phyloP scores from a whole-genome alignment of 495 filamentous ascomycete species.

The Achaetomiella virescens region DNA sequence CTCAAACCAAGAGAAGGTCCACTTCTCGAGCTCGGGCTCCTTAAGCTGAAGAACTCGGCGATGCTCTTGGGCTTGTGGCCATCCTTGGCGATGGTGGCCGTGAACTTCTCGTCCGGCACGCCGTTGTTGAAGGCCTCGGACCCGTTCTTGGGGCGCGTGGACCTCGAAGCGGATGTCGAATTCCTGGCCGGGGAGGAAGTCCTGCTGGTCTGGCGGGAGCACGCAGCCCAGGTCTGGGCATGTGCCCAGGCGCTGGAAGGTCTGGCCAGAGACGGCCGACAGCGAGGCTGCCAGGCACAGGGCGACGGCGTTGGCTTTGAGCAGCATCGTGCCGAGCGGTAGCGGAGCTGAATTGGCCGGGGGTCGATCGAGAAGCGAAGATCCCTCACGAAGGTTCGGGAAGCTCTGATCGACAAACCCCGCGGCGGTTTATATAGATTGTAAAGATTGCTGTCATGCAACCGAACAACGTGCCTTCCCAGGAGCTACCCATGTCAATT shows the following conservation, averaged over 20 bases:
- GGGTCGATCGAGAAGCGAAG: neutral
- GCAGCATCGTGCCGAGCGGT: constrained; percentile 23
- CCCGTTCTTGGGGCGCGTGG: constrained; percentile 68
- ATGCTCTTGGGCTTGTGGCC: constrained; percentile 42
- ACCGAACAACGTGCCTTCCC: constrained; percentile 5
- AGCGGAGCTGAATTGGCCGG: neutral
- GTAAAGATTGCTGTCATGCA: neutral
- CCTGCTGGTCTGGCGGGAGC: constrained; percentile 68
- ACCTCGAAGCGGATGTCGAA: constrained; percentile 74
- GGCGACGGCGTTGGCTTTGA: constrained; percentile 23
- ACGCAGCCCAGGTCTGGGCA: constrained; percentile 70
- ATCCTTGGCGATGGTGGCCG: constrained; percentile 59
- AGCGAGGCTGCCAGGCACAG: constrained; percentile 30
- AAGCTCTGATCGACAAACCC: constrained; percentile 1
- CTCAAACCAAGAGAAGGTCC: constrained; percentile 68
- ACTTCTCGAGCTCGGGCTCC: constrained; percentile 59
- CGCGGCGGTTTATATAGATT: constrained; percentile 1
- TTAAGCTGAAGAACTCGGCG: constrained; percentile 52
- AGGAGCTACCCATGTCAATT: neutral
- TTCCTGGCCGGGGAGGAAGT: constrained; percentile 67
- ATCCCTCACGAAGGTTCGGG: neutral
- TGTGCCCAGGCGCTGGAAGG: constrained; percentile 61
- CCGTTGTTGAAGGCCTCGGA: constrained; percentile 57
- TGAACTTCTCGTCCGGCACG: constrained; percentile 59
- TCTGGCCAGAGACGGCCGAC: constrained; percentile 48